Evolutionary conservation across 176 grass and related monocot genomes (phyloP).

Genomic region (Poa pratensis): DNA sequence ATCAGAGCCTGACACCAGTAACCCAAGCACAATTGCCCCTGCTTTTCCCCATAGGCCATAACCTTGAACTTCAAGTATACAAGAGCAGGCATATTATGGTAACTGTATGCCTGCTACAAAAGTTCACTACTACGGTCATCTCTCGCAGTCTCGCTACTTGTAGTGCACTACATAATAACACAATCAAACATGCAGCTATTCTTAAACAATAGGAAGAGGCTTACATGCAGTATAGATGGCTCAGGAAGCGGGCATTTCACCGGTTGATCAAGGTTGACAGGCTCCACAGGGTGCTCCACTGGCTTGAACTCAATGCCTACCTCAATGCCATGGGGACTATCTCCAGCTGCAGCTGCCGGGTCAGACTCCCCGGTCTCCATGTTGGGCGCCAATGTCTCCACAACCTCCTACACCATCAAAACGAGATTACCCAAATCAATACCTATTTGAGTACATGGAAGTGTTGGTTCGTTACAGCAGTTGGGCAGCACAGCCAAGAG

Average conservation of each 20-base stretch:
- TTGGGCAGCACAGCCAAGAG: background rate
- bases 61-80: background rate
- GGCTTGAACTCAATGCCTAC: slow-evolving; percentile 77
- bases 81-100: slow-evolving; percentile 22
- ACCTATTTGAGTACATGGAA: background rate
- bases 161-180: background rate
- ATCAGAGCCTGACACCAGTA: background rate
- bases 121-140: background rate
- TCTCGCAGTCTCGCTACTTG: background rate
- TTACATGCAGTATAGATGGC: slow-evolving; percentile 94
- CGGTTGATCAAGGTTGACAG: slow-evolving; percentile 81
- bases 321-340: slow-evolving; percentile 62
- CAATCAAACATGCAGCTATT: slow-evolving; percentile 12
- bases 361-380: slow-evolving; percentile 46
- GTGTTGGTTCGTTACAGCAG: background rate
- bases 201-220: slow-evolving; percentile 15
- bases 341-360: slow-evolving; percentile 35
- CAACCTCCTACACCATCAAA: slow-evolving; percentile 54
- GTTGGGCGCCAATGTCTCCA: slow-evolving; percentile 60
- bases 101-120: background rate
- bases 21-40: background rate
- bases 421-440: slow-evolving; percentile 27
- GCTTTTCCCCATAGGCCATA: background rate
- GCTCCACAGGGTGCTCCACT: slow-evolving; percentile 86
- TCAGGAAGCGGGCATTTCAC: slow-evolving; percentile 90